Base-by-base conservation (phyloP, 2,329 filamentous ascomycete genomes). In the Colletotrichum liriopes region DNA sequence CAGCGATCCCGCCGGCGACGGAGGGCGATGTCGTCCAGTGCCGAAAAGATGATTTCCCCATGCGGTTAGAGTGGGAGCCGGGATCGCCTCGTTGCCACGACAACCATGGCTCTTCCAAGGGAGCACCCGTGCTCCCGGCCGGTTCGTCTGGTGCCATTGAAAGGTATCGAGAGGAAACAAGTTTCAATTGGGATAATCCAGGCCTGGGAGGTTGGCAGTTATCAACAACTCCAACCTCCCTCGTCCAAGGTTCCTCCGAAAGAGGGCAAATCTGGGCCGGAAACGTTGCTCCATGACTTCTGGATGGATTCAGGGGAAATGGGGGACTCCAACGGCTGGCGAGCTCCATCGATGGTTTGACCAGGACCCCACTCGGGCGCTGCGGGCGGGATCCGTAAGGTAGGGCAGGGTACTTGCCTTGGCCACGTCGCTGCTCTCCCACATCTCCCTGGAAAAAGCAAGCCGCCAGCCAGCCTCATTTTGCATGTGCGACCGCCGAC, bases 341-440 rank as follows among this genome's bases (percentile, higher is more conserved):
- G 45, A 52, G 29, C 18, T 72, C 52, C 65, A 59, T 64, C 23
- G 29, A 35, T 35, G 63, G 58, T n/a, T 58, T 69, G 69, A 54
- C 54, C 23, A 55, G 45, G 39, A 32, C 67, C 45, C 69, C 69
- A 55, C 59, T 64, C 32, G 59, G 65, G 54, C 59, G 59, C 58
- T 69, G 59, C 69, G 54, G 65, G 41, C 65, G 59, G 69, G 69
- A 72, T 68, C 69, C 69, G 65, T 60, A 26, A 47, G 56, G 68
- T 62, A 62, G 23, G 55, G 65, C 32, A 68, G 43, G 45, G 56
- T 55, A 20, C 51, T 52, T 23, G 58, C 51, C 69, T 39, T 52
- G 51, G 68, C 75, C 74, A 76, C 73, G 76, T 76, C 77, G 77
- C 77, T 45, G 26, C 29, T 18, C 47, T 55, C 41, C 54, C 41